Evolutionary conservation across 2,329 filamentous ascomycete genomes (phyloP), one percentile per base, ranked within the genome.

Genomic region (Hypomyces perniciosus): DNA sequence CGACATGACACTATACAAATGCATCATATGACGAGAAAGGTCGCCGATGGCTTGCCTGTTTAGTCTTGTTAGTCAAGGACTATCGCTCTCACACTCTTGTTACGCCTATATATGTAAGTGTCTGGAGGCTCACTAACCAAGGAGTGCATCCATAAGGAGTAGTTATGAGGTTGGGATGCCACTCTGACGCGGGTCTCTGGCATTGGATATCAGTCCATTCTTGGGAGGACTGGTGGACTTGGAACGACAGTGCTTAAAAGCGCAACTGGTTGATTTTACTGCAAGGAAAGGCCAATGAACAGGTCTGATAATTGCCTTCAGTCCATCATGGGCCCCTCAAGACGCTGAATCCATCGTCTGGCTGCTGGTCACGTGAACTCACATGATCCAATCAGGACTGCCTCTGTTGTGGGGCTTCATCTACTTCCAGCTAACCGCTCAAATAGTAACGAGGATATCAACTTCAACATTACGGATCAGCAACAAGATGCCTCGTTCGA

Each of bases 291-390:
- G 54, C 56, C 56, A 56, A 56, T 56, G 54, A 54, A 55, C 54
- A 54, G 56, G 56, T 57, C 52, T 56, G 54, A 56, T 55, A 10
- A 48, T 45, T 46, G 56, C 51, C 51, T 51, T 59, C 58, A 52
- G 50, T 54, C 48, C 54, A 59, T 59, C 46, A 44, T 42, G 50
- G 57, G 58, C 58, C 60, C 59, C 57, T 57, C 57, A 55, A 46
- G 42, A 46, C 47, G 54, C 54, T 44, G 52, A 54, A 52, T 53
- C 45, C 53, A 57, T 56, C 49, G 48, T 40, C 45, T 50, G 51
- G 52, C 51, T 52, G 28, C 4, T 31, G 46, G 48, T 62, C 60
- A 62, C 60, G 60, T 62, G 57, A 41, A 6, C 26, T 8, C n/a
- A 27, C 5, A 27, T 37, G 47, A 45, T 34, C 55, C 44, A 57